Base-by-base conservation (phyloP, 2,329 filamentous ascomycete genomes). In the Arthrobotrys megalospora region DNA sequence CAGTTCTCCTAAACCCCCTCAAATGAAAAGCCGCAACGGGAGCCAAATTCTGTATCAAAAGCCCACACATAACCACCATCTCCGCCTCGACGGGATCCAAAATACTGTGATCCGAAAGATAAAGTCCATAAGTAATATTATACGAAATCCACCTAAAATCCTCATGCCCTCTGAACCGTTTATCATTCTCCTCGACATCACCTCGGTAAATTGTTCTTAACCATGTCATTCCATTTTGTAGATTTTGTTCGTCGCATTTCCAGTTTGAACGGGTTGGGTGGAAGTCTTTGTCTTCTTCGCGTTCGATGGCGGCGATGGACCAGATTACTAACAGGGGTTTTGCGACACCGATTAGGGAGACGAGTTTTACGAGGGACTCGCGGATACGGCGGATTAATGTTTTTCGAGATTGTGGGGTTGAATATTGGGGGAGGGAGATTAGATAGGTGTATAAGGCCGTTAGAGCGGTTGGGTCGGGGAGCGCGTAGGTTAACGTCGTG, bases 301-400 rank as follows among this genome's bases (percentile, higher is more conserved):
- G 83, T 80, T 90, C 88, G 8, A 88, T 82, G 14, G 85, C 84
- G 71, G 83, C 85, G 66, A 90, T 89, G n/a, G 86, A 85, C 6
- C 90, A 84, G 50, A 90, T 87, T 0, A 88, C 87, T 80, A 90
- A 89, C 3, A 91, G 83, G 6, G 89, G 89, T 81, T 90, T 91
- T 82, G 88, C 90, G 0, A 91, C 88, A 0, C 90, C 90, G 14
- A 90, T 86, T 1, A 91, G 84, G 11, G 85, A 84, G 10, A 89
- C 85, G n/a, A 86, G 83, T 83, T 91, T 91, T 73, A 91, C 83
- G 11, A 91, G 84, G 0, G 86, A 86, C 82, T 91, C 90, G 50
- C 90, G 86, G 1, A 90, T 80, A 1, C 88, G 84, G 1, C 86
- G 85, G 68, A 89, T 84, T 6, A 90, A 84, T 0, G 82, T 82